These are phyloP conservation scores for Sedum album DNA, from an alignment of 164 flowering plant genomes.

Conservation along the genomic window DNA sequence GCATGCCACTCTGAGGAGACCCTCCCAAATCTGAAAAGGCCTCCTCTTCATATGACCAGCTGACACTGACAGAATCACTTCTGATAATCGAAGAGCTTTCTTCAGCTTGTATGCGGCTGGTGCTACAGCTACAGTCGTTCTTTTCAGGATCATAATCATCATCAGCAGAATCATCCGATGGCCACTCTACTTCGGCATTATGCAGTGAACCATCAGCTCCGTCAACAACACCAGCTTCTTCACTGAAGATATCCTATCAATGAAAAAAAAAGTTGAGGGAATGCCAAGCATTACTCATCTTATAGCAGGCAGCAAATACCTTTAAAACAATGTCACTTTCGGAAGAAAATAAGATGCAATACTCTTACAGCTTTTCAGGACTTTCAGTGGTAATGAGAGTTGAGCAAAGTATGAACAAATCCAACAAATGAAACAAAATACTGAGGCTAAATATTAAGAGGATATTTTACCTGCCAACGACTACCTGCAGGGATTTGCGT, in stretches of 20 bases:
- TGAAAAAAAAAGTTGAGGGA: not conserved
- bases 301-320: not conserved
- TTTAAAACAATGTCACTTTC: not conserved
- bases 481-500: conserved; percentile 52
- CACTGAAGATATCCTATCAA: conserved; percentile 71
- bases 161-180: conserved; percentile 96
- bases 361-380: not conserved
- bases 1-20: conserved; percentile 18
- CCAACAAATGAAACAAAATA: not conserved
- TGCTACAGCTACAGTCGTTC: conserved; percentile 31
- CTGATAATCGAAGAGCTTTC: conserved; percentile 35
- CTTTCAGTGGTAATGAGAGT: not conserved
- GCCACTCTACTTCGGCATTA: conserved; percentile 69
- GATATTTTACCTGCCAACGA: conserved; percentile 74
- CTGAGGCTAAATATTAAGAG: not conserved
- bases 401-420: not conserved
- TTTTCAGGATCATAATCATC: conserved; percentile 79
- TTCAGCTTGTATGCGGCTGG: conserved; percentile 25
- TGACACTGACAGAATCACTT: conserved; percentile 45
- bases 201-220: conserved; percentile 24
- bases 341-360: not conserved
- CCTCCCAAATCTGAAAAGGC: conserved; percentile 21
- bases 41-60: conserved; percentile 63
- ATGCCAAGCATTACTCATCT: not conserved
- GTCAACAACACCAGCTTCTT: conserved; percentile 60